Conservation (phyloP, 129 eudicot genomes). For the Saposhnikovia divaricata region DNA sequence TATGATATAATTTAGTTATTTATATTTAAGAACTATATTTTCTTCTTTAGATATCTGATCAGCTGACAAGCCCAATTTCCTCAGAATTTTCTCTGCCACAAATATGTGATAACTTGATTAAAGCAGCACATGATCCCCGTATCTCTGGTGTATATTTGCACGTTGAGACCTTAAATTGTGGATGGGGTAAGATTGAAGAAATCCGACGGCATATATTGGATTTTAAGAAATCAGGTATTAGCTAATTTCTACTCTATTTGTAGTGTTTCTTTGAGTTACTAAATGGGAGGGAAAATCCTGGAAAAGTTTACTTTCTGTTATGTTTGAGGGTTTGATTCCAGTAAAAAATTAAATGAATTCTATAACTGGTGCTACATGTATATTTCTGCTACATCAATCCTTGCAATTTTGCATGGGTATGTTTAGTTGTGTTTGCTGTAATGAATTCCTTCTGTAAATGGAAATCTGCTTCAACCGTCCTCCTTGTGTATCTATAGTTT, state of each 20-base stretch:
- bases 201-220: constrained; percentile 82
- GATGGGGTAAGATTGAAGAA: constrained; percentile 95
- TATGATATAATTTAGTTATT: not conserved
- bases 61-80: constrained; percentile 72
- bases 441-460: too few relatives aligned
- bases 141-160: constrained; percentile 80
- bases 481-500: too few relatives aligned
- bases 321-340: not conserved
- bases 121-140: constrained; percentile 97
- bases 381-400: too few relatives aligned
- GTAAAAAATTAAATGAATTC: too few relatives aligned
- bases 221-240: constrained; percentile 76
- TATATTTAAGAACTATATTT: not conserved
- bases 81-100: constrained; percentile 77
- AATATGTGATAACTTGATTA: constrained; percentile 72
- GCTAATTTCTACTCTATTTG: not conserved
- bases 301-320: too few relatives aligned
- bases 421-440: too few relatives aligned
- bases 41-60: constrained; percentile 74
- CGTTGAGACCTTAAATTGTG: constrained; percentile 68
- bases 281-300: not conserved
- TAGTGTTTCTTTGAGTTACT: not conserved
- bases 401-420: too few relatives aligned
- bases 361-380: too few relatives aligned
- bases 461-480: too few relatives aligned